These are phyloP conservation scores for Pelargonium australe DNA, from an alignment of 441 rosid genomes.

Conservation along the genomic window DNA sequence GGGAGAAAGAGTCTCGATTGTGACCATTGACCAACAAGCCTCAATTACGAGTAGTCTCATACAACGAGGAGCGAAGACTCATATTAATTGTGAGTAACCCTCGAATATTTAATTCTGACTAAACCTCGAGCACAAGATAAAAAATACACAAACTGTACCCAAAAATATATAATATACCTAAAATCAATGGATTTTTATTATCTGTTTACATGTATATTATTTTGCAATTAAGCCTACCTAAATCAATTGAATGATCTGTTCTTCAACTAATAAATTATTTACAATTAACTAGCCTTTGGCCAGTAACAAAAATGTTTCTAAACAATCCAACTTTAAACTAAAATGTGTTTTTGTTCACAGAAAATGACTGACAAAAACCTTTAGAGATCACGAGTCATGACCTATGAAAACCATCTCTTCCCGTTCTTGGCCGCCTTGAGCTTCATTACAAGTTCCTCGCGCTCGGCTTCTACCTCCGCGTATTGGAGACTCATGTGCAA, in stretches of 20 bases:
- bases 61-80: too few relatives aligned
- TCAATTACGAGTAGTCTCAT: too few relatives aligned
- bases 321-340: background rate
- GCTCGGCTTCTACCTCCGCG: conserved; percentile 51
- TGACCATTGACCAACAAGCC: too few relatives aligned
- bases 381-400: background rate
- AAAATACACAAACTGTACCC: too few relatives aligned
- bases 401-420: conserved; percentile 37
- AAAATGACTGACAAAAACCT: too few relatives aligned
- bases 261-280: background rate
- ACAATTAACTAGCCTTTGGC: background rate
- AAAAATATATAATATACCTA: background rate
- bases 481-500: conserved; percentile 56
- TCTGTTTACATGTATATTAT: conserved; percentile 6
- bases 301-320: background rate
- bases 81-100: too few relatives aligned
- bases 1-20: too few relatives aligned
- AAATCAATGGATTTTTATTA: background rate
- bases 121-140: too few relatives aligned
- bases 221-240: background rate
- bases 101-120: too few relatives aligned
- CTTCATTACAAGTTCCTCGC: conserved; percentile 60
- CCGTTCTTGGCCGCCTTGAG: conserved; percentile 36
- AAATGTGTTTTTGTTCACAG: too few relatives aligned
- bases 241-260: background rate